A percentile compares a stretch with the other conserved stretches of the same genome.
Conservation (phyloP, 768 basidiomycete species). For the Cytidiella melzeri region DNA sequence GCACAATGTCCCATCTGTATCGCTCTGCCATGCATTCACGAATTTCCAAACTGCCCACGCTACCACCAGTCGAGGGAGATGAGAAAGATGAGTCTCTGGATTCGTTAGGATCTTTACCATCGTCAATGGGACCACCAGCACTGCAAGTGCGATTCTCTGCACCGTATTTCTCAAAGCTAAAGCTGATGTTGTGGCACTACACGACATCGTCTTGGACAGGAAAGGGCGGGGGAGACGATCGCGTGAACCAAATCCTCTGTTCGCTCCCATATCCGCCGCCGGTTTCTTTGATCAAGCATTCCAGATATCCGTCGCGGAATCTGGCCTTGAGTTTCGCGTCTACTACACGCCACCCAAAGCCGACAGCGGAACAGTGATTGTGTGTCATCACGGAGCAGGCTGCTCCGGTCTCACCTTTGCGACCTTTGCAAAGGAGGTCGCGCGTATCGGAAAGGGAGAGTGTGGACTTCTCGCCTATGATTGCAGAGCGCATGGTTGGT, state of each 20-base stretch:
- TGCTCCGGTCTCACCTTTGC: conserved; percentile 89
- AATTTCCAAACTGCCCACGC: conserved; percentile 63
- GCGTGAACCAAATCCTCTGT: conserved; percentile 51
- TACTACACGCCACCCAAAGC: conserved; percentile 76
- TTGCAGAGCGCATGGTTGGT: conserved; percentile 80
- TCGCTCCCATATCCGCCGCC: conserved; percentile 70
- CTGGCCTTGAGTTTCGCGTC: conserved; percentile 63
- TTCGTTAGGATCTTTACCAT: conserved; percentile 54
- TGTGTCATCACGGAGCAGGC: conserved; percentile 95
- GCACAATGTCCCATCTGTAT: conserved; percentile 60
- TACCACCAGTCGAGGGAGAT: conserved; percentile 35
- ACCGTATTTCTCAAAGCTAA: background rate
- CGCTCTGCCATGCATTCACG: conserved; percentile 75
- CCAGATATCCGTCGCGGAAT: conserved; percentile 60
- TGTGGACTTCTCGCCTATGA: conserved; percentile 81
- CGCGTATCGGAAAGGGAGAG: conserved; percentile 52
- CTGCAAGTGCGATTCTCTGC: conserved; percentile 37
- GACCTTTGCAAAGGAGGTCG: conserved; percentile 78
- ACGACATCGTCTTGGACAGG: background rate
- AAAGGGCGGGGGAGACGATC: conserved; percentile 5
- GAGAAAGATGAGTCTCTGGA: conserved; percentile 45
- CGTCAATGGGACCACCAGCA: conserved; percentile 56
- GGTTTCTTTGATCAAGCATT: conserved; percentile 75
- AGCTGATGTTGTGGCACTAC: background rate
- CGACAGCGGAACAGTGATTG: conserved; percentile 58